Evolutionary conservation across 176 grass and related monocot genomes (phyloP).

Genomic region (Chrysopogon serrulatus): DNA sequence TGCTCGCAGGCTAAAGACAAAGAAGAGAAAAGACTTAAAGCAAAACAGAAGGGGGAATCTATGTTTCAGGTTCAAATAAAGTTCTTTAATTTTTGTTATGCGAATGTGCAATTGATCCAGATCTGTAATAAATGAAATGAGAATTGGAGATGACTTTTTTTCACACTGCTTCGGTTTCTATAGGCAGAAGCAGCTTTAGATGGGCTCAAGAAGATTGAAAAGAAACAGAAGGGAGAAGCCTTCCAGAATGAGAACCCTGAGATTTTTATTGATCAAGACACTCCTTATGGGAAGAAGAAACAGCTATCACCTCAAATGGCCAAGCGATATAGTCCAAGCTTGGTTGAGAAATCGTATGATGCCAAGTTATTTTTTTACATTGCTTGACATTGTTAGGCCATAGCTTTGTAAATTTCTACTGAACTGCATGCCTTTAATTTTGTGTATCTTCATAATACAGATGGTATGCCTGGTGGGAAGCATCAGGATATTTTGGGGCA

Average conservation of each 20-base stretch:
- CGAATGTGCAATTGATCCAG: too few species aligned
- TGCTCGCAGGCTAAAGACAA: too few species aligned
- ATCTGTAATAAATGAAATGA: too few species aligned
- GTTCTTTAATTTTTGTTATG: too few species aligned
- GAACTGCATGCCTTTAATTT: not conserved
- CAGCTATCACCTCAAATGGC: conserved; percentile 56
- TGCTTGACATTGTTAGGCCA: not conserved
- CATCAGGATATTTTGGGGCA: conserved; percentile 58
- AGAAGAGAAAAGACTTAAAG: too few species aligned
- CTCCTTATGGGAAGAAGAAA: conserved; percentile 48
- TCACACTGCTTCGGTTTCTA: too few species aligned
- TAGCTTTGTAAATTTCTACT: not conserved
- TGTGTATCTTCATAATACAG: conserved; percentile 12
- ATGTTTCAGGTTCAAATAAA: too few species aligned
- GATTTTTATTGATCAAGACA: conserved; percentile 50
- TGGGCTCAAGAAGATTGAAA: conserved; percentile 44
- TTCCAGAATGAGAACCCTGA: conserved; percentile 49
- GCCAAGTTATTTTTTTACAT: not conserved
- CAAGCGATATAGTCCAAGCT: conserved; percentile 55
- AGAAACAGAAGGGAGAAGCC: conserved; percentile 35
- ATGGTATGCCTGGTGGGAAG: conserved; percentile 82
- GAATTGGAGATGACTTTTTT: too few species aligned
- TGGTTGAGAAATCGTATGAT: conserved; percentile 67
- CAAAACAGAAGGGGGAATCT: too few species aligned
- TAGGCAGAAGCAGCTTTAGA: conserved; percentile 30